Evolutionary conservation across 2,329 filamentous ascomycete genomes (phyloP).

Genomic region (Aspergillus puulaauensis): DNA sequence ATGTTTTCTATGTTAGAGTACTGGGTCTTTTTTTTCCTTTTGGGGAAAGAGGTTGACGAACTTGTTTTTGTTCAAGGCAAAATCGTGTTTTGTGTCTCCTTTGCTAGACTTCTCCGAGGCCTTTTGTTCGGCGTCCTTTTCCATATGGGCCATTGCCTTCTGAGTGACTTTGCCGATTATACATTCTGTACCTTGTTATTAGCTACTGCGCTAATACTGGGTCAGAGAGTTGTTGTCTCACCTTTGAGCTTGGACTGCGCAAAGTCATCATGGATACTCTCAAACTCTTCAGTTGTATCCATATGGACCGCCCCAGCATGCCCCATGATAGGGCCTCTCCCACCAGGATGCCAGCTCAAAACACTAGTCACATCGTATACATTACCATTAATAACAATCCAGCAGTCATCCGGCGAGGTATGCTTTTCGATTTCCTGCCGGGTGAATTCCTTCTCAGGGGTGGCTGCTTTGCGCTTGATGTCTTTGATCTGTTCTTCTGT

Average conservation of each 20-base stretch:
- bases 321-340: conserved; percentile 48
- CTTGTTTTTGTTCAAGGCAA: conserved; percentile 40
- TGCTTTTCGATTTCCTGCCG: conserved; percentile 56
- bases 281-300: conserved; percentile 51
- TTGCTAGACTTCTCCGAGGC: conserved; percentile 39
- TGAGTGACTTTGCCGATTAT: conserved; percentile 51
- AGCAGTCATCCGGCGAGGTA: conserved; percentile 49
- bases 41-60: conserved; percentile 1
- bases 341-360: conserved; percentile 52
- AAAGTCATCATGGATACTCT: conserved; percentile 53
- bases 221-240: conserved; percentile 22
- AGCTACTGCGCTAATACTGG: neutral
- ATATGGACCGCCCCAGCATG: conserved; percentile 53
- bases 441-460: conserved; percentile 53
- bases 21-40: neutral
- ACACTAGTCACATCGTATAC: conserved; percentile 53
- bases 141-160: conserved; percentile 50
- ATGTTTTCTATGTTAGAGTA: neutral
- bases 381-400: conserved; percentile 54
- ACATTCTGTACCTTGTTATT: conserved; percentile 44
- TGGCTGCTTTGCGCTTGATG: conserved; percentile 45
- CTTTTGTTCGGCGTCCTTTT: conserved; percentile 41
- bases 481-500: conserved; percentile 46
- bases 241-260: conserved; percentile 51
- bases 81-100: conserved; percentile 30